These are phyloP conservation scores for Fraxinus xanthoxyloides DNA, from an alignment of 305 asterid genomes.

Conservation along the genomic window DNA sequence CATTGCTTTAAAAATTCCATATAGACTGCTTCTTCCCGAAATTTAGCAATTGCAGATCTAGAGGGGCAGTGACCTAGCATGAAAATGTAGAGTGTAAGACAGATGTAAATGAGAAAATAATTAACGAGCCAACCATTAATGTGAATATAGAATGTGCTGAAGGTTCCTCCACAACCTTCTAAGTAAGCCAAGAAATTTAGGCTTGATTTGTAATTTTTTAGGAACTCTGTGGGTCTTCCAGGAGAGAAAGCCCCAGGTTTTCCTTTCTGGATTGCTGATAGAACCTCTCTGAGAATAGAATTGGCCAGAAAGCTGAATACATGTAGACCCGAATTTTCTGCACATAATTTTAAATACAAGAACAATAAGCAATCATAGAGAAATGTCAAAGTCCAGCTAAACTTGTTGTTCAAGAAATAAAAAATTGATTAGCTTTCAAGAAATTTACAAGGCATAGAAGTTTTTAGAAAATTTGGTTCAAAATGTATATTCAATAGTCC, in stretches of 20 bases:
- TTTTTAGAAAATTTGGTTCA: neutral
- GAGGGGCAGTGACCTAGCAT: slow-evolving; percentile 71
- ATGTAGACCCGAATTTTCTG: slow-evolving; percentile 97
- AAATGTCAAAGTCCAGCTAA: slow-evolving; percentile 12
- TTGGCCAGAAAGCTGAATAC: slow-evolving; percentile 91
- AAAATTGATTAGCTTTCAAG: slow-evolving; percentile 10
- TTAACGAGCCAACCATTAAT: neutral
- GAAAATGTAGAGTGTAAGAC: slow-evolving; percentile 20
- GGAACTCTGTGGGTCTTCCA: slow-evolving; percentile 88
- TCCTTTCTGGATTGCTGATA: slow-evolving; percentile 81
- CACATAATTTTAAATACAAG: slow-evolving; percentile 21
- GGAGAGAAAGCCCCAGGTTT: slow-evolving; percentile 96
- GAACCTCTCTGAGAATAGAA: slow-evolving; percentile 89
- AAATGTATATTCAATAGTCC: neutral
- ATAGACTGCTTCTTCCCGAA: slow-evolving; percentile 77
- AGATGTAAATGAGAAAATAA: slow-evolving; percentile 19
- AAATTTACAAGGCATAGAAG: slow-evolving; percentile 1
- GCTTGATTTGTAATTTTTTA: slow-evolving; percentile 88
- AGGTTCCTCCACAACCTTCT: slow-evolving; percentile 54
- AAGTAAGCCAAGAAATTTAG: slow-evolving; percentile 77
- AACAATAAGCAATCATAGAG: slow-evolving; percentile 24
- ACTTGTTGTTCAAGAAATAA: slow-evolving; percentile 10
- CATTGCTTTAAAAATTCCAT: slow-evolving; percentile 88
- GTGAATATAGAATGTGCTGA: neutral
- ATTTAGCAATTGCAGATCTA: slow-evolving; percentile 64